Evolutionary conservation across 768 basidiomycete species (phyloP).

Genomic region (Tylopilus sp.): DNA sequence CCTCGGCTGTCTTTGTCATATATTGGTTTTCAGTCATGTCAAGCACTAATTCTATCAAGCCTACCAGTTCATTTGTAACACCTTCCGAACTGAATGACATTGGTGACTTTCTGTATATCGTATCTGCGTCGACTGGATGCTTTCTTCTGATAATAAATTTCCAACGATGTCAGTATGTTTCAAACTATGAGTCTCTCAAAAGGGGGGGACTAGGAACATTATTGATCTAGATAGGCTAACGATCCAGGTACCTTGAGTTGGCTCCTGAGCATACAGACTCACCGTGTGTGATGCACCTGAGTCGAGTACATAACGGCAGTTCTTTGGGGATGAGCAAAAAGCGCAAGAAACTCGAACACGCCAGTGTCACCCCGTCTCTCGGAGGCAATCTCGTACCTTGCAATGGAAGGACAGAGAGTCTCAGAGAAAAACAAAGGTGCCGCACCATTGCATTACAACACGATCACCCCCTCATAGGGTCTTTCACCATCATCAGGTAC

Average conservation of each 20-base stretch:
- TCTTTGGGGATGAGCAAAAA: too few relatives aligned
- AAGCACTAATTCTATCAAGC: conserved; percentile 8
- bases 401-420: too few relatives aligned
- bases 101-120: too few relatives aligned
- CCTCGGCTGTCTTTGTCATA: background rate
- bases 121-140: background rate
- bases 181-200: background rate
- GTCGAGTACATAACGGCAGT: background rate
- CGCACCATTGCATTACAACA: background rate
- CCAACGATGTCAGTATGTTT: background rate
- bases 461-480: background rate
- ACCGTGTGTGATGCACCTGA: background rate
- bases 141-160: conserved; percentile 3
- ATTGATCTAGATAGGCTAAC: background rate
- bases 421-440: background rate
- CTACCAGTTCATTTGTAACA: conserved; percentile 9
- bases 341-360: too few relatives aligned
- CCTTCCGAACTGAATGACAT: conserved; percentile 17
- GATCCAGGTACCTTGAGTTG: background rate
- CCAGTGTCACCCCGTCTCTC: conserved; percentile 5
- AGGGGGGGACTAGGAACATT: background rate
- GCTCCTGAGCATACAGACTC: conserved; percentile 2
- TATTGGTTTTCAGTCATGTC: conserved; percentile 2
- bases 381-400: conserved; percentile 19
- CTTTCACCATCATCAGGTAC: background rate